phyloP scores from a whole-genome alignment of 2,329 filamentous ascomycete genomes.

The Fusarium armeniacum region DNA sequence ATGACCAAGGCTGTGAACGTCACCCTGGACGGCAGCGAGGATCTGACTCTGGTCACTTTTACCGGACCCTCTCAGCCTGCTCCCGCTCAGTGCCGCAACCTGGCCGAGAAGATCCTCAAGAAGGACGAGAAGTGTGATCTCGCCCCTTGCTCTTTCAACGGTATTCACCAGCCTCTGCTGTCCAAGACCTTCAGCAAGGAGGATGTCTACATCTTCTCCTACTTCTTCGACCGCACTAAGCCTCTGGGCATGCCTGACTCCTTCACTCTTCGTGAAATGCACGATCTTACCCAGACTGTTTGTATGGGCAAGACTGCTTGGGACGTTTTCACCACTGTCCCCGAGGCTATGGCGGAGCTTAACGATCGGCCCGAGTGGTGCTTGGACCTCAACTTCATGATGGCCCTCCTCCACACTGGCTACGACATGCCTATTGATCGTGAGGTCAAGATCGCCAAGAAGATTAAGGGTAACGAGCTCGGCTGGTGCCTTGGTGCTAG shows the following conservation, averaged over 20 bases:
- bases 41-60: constrained; percentile 81
- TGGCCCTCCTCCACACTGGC: constrained; percentile 90
- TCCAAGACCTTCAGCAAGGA: constrained; percentile 92
- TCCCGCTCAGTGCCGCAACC: constrained; percentile 87
- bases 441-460: constrained; percentile 98
- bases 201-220: constrained; percentile 96
- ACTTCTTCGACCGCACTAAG: constrained; percentile 96
- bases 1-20: constrained; percentile 82
- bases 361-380: constrained; percentile 88
- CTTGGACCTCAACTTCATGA: constrained; percentile 96
- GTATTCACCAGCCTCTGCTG: constrained; percentile 92
- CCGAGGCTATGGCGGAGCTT: constrained; percentile 84
- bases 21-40: constrained; percentile 72
- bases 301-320: constrained; percentile 83
- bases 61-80: constrained; percentile 82
- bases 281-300: constrained; percentile 86
- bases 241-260: constrained; percentile 98
- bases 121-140: constrained; percentile 88
- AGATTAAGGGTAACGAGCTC: constrained; percentile 96
- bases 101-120: constrained; percentile 90
- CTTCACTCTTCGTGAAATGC: constrained; percentile 91
- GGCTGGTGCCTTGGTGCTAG: constrained; percentile 98
- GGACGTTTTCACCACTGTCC: constrained; percentile 83
- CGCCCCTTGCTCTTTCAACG: constrained; percentile 97
- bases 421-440: constrained; percentile 98